Conservation (phyloP, 2,329 filamentous ascomycete species). For the Verticillium longisporum region DNA sequence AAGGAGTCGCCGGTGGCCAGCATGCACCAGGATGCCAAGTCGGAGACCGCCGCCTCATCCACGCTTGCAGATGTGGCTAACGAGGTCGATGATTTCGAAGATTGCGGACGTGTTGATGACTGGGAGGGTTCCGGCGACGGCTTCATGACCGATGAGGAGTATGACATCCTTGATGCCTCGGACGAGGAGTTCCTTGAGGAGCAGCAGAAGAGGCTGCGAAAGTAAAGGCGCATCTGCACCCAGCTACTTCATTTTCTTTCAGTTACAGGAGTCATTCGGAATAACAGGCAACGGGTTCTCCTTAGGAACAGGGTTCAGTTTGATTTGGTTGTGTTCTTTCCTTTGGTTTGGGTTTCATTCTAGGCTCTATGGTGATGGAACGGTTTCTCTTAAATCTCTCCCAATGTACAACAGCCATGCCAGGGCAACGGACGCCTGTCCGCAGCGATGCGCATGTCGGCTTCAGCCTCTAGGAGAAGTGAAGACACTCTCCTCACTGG, state of each 20-base stretch:
- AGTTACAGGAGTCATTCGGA: conserved; percentile 4
- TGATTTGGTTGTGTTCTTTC: conserved; percentile 9
- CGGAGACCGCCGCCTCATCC: conserved; percentile 47
- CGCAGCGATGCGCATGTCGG: background rate
- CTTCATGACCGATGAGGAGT: conserved; percentile 96
- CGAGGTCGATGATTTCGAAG: conserved; percentile 43
- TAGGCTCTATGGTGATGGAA: background rate
- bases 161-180: conserved; percentile 91
- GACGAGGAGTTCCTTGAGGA: conserved; percentile 73
- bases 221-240: conserved; percentile 19
- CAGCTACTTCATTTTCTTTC: background rate
- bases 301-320: conserved; percentile 1
- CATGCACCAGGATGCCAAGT: conserved; percentile 57
- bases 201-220: conserved; percentile 33
- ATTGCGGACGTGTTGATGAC: conserved; percentile 51
- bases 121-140: conserved; percentile 61
- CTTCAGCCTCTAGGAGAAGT: background rate
- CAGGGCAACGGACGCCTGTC: background rate
- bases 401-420: background rate
- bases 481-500: background rate
- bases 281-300: conserved; percentile 4
- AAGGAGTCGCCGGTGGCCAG: conserved; percentile 85
- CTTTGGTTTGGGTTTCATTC: background rate
- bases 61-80: conserved; percentile 36
- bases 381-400: background rate